These are phyloP conservation scores for Fraxinus angustifolia DNA, from an alignment of 305 asterid species.

Conservation along the genomic window DNA sequence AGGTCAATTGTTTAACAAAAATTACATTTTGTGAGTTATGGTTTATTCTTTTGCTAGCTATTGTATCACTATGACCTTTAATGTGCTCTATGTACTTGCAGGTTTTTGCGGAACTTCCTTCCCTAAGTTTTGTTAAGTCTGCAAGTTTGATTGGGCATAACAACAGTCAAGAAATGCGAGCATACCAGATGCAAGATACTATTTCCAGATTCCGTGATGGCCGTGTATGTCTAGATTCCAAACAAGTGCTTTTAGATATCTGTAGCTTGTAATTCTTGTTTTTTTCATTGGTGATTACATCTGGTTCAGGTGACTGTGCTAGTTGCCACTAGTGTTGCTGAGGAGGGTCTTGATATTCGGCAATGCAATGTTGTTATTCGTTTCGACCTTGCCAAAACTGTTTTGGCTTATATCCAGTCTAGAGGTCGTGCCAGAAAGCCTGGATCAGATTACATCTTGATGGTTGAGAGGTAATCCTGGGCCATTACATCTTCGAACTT, in stretches of 20 bases:
- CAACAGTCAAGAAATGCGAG: slow-evolving; percentile 97
- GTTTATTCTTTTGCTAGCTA: slow-evolving; percentile 9
- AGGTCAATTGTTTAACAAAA: slow-evolving; percentile 46
- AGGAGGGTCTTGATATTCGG: slow-evolving; percentile 99
- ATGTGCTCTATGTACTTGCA: slow-evolving; percentile 28
- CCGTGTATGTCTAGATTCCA: slow-evolving; percentile 64
- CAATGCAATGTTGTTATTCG: slow-evolving; percentile 99
- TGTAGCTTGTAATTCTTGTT: slow-evolving; percentile 17
- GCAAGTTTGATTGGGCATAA: slow-evolving; percentile 97
- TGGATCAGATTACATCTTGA: slow-evolving; percentile 97
- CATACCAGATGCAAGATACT: slow-evolving; percentile 96
- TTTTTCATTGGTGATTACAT: slow-evolving; percentile 21
- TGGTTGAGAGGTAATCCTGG: slow-evolving; percentile 88
- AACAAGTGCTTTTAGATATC: slow-evolving; percentile 9
- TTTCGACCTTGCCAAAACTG: slow-evolving; percentile 99
- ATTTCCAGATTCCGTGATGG: slow-evolving; percentile 96
- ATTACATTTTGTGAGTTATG: background rate
- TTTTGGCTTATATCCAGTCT: slow-evolving; percentile 96
- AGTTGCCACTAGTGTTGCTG: slow-evolving; percentile 99
- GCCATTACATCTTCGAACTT: slow-evolving; percentile 7
- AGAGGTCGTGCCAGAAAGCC: slow-evolving; percentile 99
- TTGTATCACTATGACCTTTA: slow-evolving; percentile 17
- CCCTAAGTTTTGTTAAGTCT: slow-evolving; percentile 81
- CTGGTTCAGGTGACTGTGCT: slow-evolving; percentile 78
- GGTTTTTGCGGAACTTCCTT: slow-evolving; percentile 95